Evolutionary conservation across 2,329 filamentous ascomycete genomes (phyloP).

Genomic region (Magnaporthiopsis incrustans): DNA sequence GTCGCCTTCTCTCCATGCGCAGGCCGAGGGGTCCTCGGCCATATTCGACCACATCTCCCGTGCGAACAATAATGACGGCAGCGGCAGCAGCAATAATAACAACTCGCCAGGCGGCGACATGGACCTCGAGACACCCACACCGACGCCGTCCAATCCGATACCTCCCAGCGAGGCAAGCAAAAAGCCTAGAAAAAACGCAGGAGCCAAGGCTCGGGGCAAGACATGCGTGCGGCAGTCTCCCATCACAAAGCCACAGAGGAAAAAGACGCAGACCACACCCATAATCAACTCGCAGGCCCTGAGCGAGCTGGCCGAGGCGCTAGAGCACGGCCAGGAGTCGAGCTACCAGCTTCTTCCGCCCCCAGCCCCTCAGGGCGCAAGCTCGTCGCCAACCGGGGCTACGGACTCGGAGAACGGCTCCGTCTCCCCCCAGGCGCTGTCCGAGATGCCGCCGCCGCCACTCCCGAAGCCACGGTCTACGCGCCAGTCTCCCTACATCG

Average conservation of each 20-base stretch:
- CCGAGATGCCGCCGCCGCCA: constrained; percentile 60
- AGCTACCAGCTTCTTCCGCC: constrained; percentile 23
- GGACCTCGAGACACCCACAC: constrained; percentile 36
- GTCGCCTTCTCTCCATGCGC: constrained; percentile 70
- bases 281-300: constrained; percentile 48
- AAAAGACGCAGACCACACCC: constrained; percentile 44
- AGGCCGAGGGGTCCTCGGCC: constrained; percentile 43
- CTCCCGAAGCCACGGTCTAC: constrained; percentile 58
- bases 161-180: constrained; percentile 38
- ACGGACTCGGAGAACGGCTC: constrained; percentile 57
- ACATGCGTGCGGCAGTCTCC: constrained; percentile 59
- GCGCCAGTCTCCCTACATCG: constrained; percentile 59
- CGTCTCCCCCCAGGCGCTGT: constrained; percentile 54
- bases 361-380: constrained; percentile 17
- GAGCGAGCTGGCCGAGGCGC: constrained; percentile 39
- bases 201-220: constrained; percentile 39
- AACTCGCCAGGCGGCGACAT: constrained; percentile 49
- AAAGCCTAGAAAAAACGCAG: constrained; percentile 44
- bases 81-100: constrained; percentile 24
- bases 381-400: constrained; percentile 28
- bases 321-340: constrained; percentile 28
- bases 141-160: not conserved
- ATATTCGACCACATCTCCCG: constrained; percentile 22
- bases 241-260: constrained; percentile 59
- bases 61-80: constrained; percentile 18